Evolutionary conservation across 345 rosid species (phyloP).

Genomic region (thale cress (Arabidopsis thaliana)): DNA sequence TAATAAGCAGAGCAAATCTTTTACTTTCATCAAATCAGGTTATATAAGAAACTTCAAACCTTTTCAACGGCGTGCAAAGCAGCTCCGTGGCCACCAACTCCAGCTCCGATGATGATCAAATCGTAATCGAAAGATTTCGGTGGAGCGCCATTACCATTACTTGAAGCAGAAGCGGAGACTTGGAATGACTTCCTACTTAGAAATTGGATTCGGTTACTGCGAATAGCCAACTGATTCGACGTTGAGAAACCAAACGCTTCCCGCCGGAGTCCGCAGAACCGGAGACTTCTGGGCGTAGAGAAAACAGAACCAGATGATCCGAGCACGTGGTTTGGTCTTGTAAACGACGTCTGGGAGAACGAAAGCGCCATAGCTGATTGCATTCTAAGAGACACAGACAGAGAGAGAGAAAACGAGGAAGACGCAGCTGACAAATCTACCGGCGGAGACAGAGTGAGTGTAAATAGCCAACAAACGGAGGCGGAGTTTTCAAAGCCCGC

Average conservation of each 20-base stretch:
- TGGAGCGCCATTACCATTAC: constrained; percentile 60
- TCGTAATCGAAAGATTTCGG: constrained; percentile 86
- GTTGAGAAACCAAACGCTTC: constrained; percentile 58
- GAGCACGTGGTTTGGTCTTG: constrained; percentile 46
- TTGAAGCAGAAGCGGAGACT: constrained; percentile 50
- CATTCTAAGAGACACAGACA: constrained; percentile 50
- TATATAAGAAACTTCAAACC: constrained; percentile 44
- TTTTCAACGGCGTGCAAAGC: constrained; percentile 97
- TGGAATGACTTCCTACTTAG: constrained; percentile 22
- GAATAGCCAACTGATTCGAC: constrained; percentile 31
- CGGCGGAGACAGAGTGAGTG: constrained; percentile 18
- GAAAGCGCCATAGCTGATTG: constrained; percentile 62
- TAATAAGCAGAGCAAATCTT: not conserved
- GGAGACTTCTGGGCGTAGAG: constrained; percentile 60
- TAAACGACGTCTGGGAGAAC: constrained; percentile 51
- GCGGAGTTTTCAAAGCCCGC: constrained; percentile 62
- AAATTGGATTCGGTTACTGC: constrained; percentile 7
- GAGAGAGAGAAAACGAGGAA: constrained; percentile 22
- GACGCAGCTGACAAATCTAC: constrained; percentile 17
- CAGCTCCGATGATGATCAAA: constrained; percentile 92
- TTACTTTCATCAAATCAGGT: not conserved
- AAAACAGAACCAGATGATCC: constrained; percentile 36
- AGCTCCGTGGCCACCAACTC: constrained; percentile 98
- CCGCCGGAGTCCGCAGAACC: constrained; percentile 80
- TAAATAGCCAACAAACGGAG: constrained; percentile 36